phyloP scores from a whole-genome alignment of 805 yeast genomes.

The Dipodascus albidus region DNA sequence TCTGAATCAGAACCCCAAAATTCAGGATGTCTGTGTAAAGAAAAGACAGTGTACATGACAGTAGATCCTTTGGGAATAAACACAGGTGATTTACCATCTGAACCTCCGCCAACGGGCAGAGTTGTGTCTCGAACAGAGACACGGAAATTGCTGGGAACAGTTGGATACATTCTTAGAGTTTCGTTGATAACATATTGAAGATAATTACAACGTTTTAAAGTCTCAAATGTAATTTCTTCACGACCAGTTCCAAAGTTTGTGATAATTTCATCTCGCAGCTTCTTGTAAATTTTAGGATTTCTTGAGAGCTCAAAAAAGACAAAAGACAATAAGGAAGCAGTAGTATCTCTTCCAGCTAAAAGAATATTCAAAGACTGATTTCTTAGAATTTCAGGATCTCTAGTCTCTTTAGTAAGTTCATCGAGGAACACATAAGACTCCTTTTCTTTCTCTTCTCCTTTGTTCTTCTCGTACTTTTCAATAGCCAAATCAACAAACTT shows the following conservation, averaged over 20 bases:
- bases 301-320: conserved; percentile 30
- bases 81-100: conserved; percentile 26
- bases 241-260: conserved; percentile 17
- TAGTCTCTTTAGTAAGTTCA: conserved; percentile 34
- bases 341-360: conserved; percentile 38
- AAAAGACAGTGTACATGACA: conserved; percentile 27
- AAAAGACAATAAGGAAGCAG: conserved; percentile 34
- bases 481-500: conserved; percentile 31
- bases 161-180: conserved; percentile 34
- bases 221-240: conserved; percentile 27
- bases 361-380: conserved; percentile 35
- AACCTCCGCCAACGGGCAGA: conserved; percentile 37
- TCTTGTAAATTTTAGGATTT: conserved; percentile 28
- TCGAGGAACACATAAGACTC: conserved; percentile 30
- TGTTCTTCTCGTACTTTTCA: conserved; percentile 9
- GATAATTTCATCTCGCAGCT: conserved; percentile 23
- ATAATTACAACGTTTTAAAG: conserved; percentile 32
- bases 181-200: conserved; percentile 34
- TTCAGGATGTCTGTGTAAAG: conserved; percentile 29
- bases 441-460: conserved; percentile 3
- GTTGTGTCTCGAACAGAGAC: conserved; percentile 32
- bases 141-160: conserved; percentile 36
- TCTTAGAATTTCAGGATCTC: conserved; percentile 31
- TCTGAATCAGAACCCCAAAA: conserved; percentile 33
- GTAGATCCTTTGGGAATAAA: conserved; percentile 29